Evolutionary conservation across 331 rosid genomes (phyloP), one percentile per base, ranked within the genome.

Genomic region (Spiraea crenata): DNA sequence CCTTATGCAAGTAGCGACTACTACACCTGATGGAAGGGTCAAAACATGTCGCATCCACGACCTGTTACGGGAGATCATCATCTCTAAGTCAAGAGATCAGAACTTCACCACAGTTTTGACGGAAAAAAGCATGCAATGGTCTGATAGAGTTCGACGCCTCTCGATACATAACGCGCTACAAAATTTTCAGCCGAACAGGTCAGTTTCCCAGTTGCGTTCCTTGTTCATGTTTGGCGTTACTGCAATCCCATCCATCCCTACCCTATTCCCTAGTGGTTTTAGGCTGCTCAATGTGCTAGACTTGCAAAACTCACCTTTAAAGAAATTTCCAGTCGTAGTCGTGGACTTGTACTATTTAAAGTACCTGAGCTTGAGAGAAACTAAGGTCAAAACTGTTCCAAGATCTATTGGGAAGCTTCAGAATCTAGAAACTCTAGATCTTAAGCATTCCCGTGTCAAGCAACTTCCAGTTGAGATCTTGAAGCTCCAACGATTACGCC

Each of bases 381-480:
- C 82, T 16, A 66, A 34, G 15, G 54, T 78, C 31, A 58, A 60
- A 61, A 16, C 12, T 3, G 34, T 78, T 59, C 82, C 82, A 11
- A 54, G 8, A 13, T 38, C 76, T 6, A 74, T 79, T 57, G 67
- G 56, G 64, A 45, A 57, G 45, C 79, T 78, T 46, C 67, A 17
- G 12, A 46, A 56, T 35, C 75, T 79, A 5, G 49, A 79, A 50
- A 79, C 75, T 4, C 42, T 79, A 13, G 78, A 79, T 63, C 76
- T 79, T 5, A 67, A 52, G 51, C 15, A 68, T 9, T 54, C 79
- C 34, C 14, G 5, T 10, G 62, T 79, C 14, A 48, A 37, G 16
- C 63, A 50, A 58, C 56, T 74, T 37, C 79, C 82, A 4, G 25
- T 6, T 14, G 82, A 79, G 71, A 60, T 79, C 15, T 16, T 52